Evolutionary conservation across 225 moss, liverwort and hornwort species (phyloP), one percentile per base, ranked within the genome.

Genomic region (Marchantia paleacea): DNA sequence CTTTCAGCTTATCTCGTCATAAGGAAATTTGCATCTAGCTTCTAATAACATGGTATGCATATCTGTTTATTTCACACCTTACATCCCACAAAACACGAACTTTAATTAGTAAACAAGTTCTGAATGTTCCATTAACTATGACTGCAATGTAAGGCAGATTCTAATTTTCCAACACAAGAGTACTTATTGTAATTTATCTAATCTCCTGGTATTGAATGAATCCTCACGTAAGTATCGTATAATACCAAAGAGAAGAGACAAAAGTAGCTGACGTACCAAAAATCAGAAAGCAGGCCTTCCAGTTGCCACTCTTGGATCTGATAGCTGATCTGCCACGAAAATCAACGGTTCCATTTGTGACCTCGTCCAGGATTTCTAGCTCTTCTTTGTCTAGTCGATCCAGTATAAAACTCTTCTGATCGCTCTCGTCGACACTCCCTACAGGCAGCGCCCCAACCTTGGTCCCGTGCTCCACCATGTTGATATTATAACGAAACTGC

Each of bases 251-350:
- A 53, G 52, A 70, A 3, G 18, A 31, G 70, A 18, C 31, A 9
- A 5, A 50, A 67, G 49, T 64, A 39, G 39, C 24, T 0, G 13
- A 88, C 92, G 51, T 86, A 94, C 96, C 96, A 73, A 97, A 97
- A 73, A 97, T 93, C 19, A 94, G 83, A 82, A 84, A 87, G 71
- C 96, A 97, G 5, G 96, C 86, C 75, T 85, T 90, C 94, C 94
- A 97, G 72, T 92, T 92, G 79, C 96, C 96, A 70, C 87, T 91
- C 82, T 85, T 88, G 73, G 89, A 89, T 83, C 91, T 94, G 73
- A 88, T 81, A 52, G 96, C 89, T 73, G 91, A 89, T 39, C 81
- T 86, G 15, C 94, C 94, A 76, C 87, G 82, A 66, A 84, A 85
- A 83, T 87, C 91, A 57, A 93, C 85, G 77, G 93, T 92, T 51